phyloP scores from a whole-genome alignment of 768 basidiomycete species.

The Sarcomyxa edulis region DNA sequence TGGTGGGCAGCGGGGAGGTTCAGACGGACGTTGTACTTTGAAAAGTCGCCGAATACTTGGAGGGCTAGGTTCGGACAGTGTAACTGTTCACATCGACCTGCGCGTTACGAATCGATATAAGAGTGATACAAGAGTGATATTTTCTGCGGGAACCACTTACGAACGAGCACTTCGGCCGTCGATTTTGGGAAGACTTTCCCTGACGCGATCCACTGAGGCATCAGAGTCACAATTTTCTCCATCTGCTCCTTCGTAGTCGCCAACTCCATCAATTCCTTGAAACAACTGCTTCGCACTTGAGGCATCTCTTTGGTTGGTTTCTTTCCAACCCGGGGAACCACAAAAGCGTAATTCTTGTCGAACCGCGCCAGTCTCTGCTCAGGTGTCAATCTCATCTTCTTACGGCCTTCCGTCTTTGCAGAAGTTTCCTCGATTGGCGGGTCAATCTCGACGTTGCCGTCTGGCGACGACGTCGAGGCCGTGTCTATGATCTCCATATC shows the following conservation, averaged over 20 bases:
- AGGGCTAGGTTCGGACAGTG: conserved; percentile 51
- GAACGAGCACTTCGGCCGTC: conserved; percentile 45
- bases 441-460: too few relatives aligned
- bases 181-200: conserved; percentile 30
- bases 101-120: neutral
- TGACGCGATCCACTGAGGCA: conserved; percentile 46
- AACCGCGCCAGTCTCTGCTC: conserved; percentile 27
- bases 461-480: too few relatives aligned
- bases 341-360: conserved; percentile 26
- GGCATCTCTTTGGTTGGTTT: conserved; percentile 27
- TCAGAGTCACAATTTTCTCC: conserved; percentile 34
- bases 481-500: too few relatives aligned
- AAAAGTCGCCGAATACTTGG: conserved; percentile 54
- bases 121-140: neutral
- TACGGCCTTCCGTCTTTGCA: too few relatives aligned
- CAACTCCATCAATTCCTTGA: conserved; percentile 46
- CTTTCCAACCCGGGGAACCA: conserved; percentile 33
- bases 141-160: conserved; percentile 48
- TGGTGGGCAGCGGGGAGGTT: conserved; percentile 47
- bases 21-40: conserved; percentile 54
- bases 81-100: conserved; percentile 62
- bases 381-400: conserved; percentile 20
- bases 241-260: conserved; percentile 47
- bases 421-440: too few relatives aligned
- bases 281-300: conserved; percentile 38